Conservation (phyloP, 2,329 filamentous ascomycete genomes). For the Botryotinia narcissicola region DNA sequence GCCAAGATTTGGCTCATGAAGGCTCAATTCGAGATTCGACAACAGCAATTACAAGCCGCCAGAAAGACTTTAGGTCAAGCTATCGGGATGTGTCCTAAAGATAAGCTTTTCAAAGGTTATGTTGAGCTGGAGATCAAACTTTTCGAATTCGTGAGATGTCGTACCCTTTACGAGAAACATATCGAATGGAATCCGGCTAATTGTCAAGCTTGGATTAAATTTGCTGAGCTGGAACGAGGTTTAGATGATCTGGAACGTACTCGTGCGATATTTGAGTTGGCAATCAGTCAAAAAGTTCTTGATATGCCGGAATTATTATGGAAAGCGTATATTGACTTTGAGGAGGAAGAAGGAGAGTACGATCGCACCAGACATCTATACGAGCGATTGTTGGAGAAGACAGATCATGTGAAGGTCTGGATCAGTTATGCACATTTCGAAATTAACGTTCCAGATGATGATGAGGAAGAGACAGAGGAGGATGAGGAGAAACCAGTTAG, state of each 20-base stretch:
- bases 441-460: slow-evolving; percentile 81
- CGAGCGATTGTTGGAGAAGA: slow-evolving; percentile 87
- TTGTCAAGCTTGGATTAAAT: slow-evolving; percentile 93
- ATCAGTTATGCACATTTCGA: slow-evolving; percentile 98
- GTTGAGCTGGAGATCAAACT: slow-evolving; percentile 89
- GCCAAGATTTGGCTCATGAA: slow-evolving; percentile 95
- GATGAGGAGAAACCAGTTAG: slow-evolving; percentile 64
- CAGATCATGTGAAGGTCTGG: slow-evolving; percentile 99
- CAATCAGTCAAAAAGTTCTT: slow-evolving; percentile 74
- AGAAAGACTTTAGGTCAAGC: slow-evolving; percentile 87
- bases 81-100: slow-evolving; percentile 93
- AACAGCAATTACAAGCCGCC: slow-evolving; percentile 74
- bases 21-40: slow-evolving; percentile 88
- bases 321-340: slow-evolving; percentile 99
- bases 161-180: slow-evolving; percentile 90
- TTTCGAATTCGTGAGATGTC: slow-evolving; percentile 89
- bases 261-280: slow-evolving; percentile 88
- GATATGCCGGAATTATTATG: slow-evolving; percentile 98
- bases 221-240: slow-evolving; percentile 87
- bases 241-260: slow-evolving; percentile 87
- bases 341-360: slow-evolving; percentile 92
- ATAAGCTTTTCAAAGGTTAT: slow-evolving; percentile 91
- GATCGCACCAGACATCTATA: slow-evolving; percentile 78
- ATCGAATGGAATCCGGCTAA: slow-evolving; percentile 90
- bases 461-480: slow-evolving; percentile 57